A percentile compares a stretch with the other conserved stretches of the same genome.
Evolutionary conservation across 805 yeast genomes (phyloP).

Genomic region (Scheffersomyces stipitis): DNA sequence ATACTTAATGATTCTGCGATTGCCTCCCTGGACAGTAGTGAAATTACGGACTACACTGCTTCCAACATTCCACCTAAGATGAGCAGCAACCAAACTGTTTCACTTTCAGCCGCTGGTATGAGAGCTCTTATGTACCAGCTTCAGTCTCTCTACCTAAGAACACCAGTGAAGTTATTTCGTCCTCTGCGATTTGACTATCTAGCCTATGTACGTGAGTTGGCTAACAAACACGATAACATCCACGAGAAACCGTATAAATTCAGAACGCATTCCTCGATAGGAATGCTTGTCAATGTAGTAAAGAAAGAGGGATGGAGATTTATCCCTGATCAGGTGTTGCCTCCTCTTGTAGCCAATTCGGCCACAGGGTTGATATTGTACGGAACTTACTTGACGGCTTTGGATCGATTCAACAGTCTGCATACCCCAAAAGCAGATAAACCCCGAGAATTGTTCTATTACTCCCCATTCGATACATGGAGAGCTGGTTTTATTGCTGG

Average conservation of each 20-base stretch:
- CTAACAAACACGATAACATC: conserved; percentile 45
- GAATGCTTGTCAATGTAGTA: conserved; percentile 68
- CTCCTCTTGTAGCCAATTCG: conserved; percentile 86
- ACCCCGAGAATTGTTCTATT: conserved; percentile 15
- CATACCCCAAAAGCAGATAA: conserved; percentile 5
- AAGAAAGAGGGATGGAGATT: conserved; percentile 81
- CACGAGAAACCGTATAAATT: conserved; percentile 50
- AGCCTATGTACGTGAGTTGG: conserved; percentile 59
- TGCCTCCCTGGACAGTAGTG: neutral
- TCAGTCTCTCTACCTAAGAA: conserved; percentile 74
- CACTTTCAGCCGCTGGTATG: conserved; percentile 82
- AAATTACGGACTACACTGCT: too few species aligned
- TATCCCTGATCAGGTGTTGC: conserved; percentile 80
- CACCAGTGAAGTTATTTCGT: conserved; percentile 80
- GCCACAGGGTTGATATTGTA: conserved; percentile 86
- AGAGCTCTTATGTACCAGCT: conserved; percentile 80
- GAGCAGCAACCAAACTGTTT: conserved; percentile 51
- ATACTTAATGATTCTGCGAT: too few species aligned
- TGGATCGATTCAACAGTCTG: conserved; percentile 32
- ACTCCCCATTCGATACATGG: conserved; percentile 56
- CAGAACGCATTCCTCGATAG: conserved; percentile 76
- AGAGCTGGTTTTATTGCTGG: conserved; percentile 87
- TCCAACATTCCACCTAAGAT: neutral
- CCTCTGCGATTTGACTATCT: conserved; percentile 89
- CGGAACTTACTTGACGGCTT: conserved; percentile 68